Evolutionary conservation across 2,329 filamentous ascomycete species (phyloP), one percentile per base, ranked within the genome.

Genomic region (Neospermospora avenae): DNA sequence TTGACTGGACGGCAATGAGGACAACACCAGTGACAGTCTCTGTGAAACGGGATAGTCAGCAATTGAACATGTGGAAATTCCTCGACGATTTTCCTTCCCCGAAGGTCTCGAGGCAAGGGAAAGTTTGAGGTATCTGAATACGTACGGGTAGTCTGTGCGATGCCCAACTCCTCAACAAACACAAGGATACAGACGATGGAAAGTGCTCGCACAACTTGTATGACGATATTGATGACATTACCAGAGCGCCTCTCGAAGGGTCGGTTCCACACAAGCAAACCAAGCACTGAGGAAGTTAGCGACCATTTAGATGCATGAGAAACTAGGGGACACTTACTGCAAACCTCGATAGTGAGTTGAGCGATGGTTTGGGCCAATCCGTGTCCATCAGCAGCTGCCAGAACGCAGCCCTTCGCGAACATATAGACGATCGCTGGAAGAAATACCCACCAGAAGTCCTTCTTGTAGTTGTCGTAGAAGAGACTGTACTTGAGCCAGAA

Each of bases 371-470:
- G 95, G 5, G 83, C 77, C 74, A 96, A 83, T 52, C 93, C 95
- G 71, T 96, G 86, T 13, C 92, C 92, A 71, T 97, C 89, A 45
- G 85, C 91, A 31, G 85, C 90, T 14, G 93, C 93, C 66, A 98
- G 87, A 60, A 93, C 85, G 63, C 86, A 88, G 57, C 93, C 93
- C 77, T 95, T 95, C 72, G 86, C 87, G 71, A 97, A 92, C 80
- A 93, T 89, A 80, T 98, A 98, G 65, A 92, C 63, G 70, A 98
- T 96, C 63, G 84, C 80, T 0, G 95, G 95, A 14, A 98, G 82
- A 72, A 99, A 98, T 24, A 97, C 77, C 93, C 93, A 98, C 95
- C 95, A 99, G 79, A 93, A 96, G 68, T 87, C 85, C 75, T 90
- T 91, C 78, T 91, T 92, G 81, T 96, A 98, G 68, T 88, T 88